Conservation (phyloP, 345 rosid species). For the Lepidium aucheri region DNA sequence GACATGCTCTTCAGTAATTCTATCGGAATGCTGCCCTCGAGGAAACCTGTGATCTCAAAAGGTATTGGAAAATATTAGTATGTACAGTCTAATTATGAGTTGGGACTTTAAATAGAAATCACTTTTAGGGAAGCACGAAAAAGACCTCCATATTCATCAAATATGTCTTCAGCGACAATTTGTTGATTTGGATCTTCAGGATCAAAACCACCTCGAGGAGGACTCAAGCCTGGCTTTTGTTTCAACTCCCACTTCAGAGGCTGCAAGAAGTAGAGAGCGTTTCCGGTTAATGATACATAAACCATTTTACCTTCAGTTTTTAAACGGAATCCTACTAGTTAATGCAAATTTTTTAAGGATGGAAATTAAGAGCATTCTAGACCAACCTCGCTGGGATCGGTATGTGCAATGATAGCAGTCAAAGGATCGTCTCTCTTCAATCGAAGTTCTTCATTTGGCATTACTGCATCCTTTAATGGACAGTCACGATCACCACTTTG, state of each 20-base stretch:
- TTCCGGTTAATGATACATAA: neutral
- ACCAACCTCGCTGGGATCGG: slow-evolving; percentile 77
- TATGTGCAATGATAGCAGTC: slow-evolving; percentile 76
- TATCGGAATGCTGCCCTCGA: slow-evolving; percentile 54
- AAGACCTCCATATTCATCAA: slow-evolving; percentile 93
- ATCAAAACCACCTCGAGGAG: slow-evolving; percentile 94
- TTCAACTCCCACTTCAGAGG: slow-evolving; percentile 97
- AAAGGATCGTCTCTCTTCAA: slow-evolving; percentile 93
- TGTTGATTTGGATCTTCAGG: slow-evolving; percentile 93
- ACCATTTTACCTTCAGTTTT: neutral
- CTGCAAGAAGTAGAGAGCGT: slow-evolving; percentile 28
- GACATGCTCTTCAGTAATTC: slow-evolving; percentile 45
- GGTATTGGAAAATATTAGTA: slow-evolving; percentile 1
- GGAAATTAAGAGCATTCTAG: neutral
- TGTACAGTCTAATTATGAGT: neutral
- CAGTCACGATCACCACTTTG: slow-evolving; percentile 99
- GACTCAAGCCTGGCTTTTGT: slow-evolving; percentile 94
- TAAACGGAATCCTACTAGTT: neutral
- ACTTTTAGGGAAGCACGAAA: neutral
- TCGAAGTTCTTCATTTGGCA: slow-evolving; percentile 92
- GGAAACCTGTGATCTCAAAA: slow-evolving; percentile 55
- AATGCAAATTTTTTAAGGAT: neutral
- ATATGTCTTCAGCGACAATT: slow-evolving; percentile 93
- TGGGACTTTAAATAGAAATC: neutral
- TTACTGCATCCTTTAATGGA: slow-evolving; percentile 87